A percentile compares a stretch with the other conserved stretches of the same genome.
Evolutionary conservation across 805 yeast species (phyloP).

Genomic region (Zygoascus biomembranicola): DNA sequence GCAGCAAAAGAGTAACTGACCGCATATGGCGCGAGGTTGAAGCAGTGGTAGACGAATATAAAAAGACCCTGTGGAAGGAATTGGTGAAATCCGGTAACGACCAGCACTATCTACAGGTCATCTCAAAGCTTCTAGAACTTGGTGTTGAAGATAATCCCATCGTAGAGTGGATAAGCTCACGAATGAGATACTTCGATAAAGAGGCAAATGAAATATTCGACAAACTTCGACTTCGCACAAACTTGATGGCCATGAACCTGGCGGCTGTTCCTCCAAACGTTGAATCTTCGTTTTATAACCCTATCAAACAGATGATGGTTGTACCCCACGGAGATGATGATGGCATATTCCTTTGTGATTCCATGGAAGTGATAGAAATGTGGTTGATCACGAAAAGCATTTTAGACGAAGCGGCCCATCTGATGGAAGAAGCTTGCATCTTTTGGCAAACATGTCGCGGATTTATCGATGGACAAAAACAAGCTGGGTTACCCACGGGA

Average conservation of each 20-base stretch:
- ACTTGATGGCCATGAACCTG: conserved; percentile 16
- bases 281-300: conserved; percentile 18
- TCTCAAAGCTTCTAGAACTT: conserved; percentile 52
- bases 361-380: conserved; percentile 48
- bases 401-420: conserved; percentile 34
- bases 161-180: conserved; percentile 49
- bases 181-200: conserved; percentile 33
- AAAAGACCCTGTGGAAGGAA: conserved; percentile 43
- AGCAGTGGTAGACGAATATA: conserved; percentile 45
- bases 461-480: conserved; percentile 43
- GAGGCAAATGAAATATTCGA: conserved; percentile 36
- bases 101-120: conserved; percentile 28
- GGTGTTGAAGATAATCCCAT: conserved; percentile 62
- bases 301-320: conserved; percentile 5
- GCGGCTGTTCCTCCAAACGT: conserved; percentile 22
- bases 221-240: conserved; percentile 24
- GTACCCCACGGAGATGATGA: background rate
- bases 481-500: conserved; percentile 34
- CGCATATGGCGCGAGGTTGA: conserved; percentile 53
- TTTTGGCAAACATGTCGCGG: conserved; percentile 50
- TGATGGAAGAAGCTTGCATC: conserved; percentile 34
- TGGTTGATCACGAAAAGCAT: conserved; percentile 46
- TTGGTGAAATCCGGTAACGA: conserved; percentile 30
- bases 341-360: conserved; percentile 32
- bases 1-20: conserved; percentile 35